Evolutionary conservation across 2,329 filamentous ascomycete species (phyloP), one percentile per base, ranked within the genome.

Genomic region (Aspergillus pseudotamarii): DNA sequence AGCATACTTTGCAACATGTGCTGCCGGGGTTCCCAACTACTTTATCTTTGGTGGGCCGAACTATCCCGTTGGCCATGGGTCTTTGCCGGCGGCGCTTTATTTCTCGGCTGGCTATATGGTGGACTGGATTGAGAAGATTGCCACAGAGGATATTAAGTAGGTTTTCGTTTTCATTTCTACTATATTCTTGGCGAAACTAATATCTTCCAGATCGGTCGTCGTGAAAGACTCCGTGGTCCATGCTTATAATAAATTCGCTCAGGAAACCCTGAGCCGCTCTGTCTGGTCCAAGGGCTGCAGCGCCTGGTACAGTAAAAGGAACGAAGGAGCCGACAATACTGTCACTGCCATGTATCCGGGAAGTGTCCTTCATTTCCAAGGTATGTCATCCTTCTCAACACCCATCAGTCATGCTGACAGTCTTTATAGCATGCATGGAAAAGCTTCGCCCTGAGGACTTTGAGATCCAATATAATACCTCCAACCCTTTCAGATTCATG

Each of bases 41-140:
- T 75, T 76, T 38, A 68, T 74, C 21, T 69, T 72, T 36, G 68
- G 66, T 14, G 73, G 72, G 2, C 72, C 73, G 1, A 69, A 71
- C 46, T 59, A 32, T 9, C 62, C 58, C 0, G 51, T 71, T 51
- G 70, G 71, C 12, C 72, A 74, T 61, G 72, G 71, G 1, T 68
- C 63, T 58, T 62, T 71, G 2, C 62, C 68, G 3, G 57, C 54
- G 19, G 63, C 61, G 57, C 36, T 69, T 28, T 65, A 30, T 41
- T 68, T 63, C 59, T 59, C 61, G 16, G 67, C 66, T 9, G 66
- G 71, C 6, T 75, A 74, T 45, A 72, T 74, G 53, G 28, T 74
- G 19, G 59, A 73, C 32, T 73, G 71, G 71, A 14, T 70, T 14
- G 57, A 66, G 58, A 75, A 75, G 64, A 72, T 74, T 11, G 66